Base-by-base conservation (phyloP, 2,329 filamentous ascomycete genomes). In the Paecilomyces fulvus region DNA sequence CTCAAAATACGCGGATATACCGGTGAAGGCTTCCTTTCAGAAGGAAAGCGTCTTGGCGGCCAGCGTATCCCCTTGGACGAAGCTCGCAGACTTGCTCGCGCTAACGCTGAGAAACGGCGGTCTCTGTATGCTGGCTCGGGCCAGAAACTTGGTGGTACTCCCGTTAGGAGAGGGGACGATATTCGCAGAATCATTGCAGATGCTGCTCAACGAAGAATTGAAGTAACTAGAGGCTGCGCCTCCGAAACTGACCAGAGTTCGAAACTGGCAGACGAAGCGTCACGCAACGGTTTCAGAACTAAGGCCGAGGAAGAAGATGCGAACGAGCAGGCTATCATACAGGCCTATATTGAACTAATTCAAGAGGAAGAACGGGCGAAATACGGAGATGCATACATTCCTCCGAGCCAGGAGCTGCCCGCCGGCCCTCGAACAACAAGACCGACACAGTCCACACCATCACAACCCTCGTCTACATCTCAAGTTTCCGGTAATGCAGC, bases 221-320 rank as follows among this genome's bases (percentile, higher is more conserved):
- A 82, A 28, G 80, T 84, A 1, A 82, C 87, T 20, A 79, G 83
- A 58, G 90, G 90, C 2, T 96, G 92, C 70, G 91, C 84, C 25
- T 90, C 86, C 56, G 84, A 84, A 11, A 85, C 82, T 33, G 81
- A 83, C 51, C 82, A 84, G 59, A 85, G 86, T 50, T 75, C 79
- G n/a, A 82, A 86, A 65, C 83, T 92, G 20, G 80, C 80, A 3
- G 80, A 85, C 51, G 81, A 89, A 37, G 87, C 86, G 37, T 84
- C 83, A 5, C 79, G 78, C 56, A 87, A 87, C 61, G 89, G 90
- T 0, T 92, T 95, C 75, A 83, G 81, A 58, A 96, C 91, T 0
- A 83, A 89, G 65, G 90, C 90, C 0, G 90, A 95, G 62, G 89
- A 95, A 69, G 90, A 96, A 55, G 87, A 91, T 63, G 92, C 90